These are phyloP conservation scores for Malania oleifera DNA, from an alignment of 164 flowering plant species.

Conservation along the genomic window DNA sequence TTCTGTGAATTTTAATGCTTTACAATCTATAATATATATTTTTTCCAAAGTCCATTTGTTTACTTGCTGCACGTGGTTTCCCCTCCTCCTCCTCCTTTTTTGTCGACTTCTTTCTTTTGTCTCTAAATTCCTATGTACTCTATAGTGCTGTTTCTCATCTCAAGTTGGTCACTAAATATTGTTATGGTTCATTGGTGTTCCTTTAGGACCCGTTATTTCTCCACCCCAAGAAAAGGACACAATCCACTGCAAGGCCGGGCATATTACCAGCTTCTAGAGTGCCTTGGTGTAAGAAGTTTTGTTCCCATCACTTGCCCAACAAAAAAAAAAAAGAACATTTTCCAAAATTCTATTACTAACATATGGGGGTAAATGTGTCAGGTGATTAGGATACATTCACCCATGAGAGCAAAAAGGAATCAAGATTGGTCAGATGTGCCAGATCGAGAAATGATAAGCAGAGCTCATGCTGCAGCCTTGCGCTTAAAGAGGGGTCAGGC, in stretches of 20 bases:
- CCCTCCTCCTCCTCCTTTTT: neutral
- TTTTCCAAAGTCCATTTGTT: neutral
- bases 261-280: slow-evolving; percentile 91
- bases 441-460: slow-evolving; percentile 57
- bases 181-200: slow-evolving; percentile 6
- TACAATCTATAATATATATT: too few relatives aligned
- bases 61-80: neutral
- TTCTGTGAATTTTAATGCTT: neutral
- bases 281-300: slow-evolving; percentile 76
- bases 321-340: too few relatives aligned
- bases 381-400: slow-evolving; percentile 96
- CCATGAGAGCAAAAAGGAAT: slow-evolving; percentile 74
- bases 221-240: slow-evolving; percentile 87
- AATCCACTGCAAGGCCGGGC: slow-evolving; percentile 99
- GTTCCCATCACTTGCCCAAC: neutral
- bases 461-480: slow-evolving; percentile 81
- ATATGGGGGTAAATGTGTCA: slow-evolving; percentile 22
- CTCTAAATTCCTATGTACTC: too few relatives aligned
- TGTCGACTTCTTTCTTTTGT: neutral
- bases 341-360: neutral
- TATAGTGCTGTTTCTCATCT: too few relatives aligned
- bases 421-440: slow-evolving; percentile 95
- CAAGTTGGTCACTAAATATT: too few relatives aligned
- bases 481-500: slow-evolving; percentile 51
- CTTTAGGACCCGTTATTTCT: slow-evolving; percentile 89